These are phyloP conservation scores for Seminavis robusta DNA, from an alignment of 108 stramenopile genomes.

Conservation along the genomic window DNA sequence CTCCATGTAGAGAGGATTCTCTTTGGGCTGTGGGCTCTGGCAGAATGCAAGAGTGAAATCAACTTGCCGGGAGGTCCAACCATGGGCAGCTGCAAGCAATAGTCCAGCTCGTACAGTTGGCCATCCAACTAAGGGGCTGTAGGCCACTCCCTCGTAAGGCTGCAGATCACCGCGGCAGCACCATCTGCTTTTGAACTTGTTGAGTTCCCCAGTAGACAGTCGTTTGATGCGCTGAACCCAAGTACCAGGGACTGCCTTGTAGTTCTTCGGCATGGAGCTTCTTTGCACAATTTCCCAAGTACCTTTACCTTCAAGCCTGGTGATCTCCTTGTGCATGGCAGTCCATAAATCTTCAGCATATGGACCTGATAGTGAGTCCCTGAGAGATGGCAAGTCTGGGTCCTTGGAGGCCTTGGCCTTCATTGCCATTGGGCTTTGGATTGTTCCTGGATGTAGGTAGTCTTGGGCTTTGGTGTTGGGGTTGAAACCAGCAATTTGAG, in stretches of 20 bases:
- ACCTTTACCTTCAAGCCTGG: conserved; percentile 10
- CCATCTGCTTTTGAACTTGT: conserved; percentile 44
- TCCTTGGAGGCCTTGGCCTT: too few species aligned
- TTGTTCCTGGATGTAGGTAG: too few species aligned
- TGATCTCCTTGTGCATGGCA: conserved; percentile 23
- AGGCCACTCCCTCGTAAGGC: conserved; percentile 26
- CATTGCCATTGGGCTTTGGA: too few species aligned
- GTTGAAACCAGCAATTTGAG: too few species aligned
- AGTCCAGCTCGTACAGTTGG: conserved; percentile 26
- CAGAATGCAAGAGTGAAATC: conserved; percentile 26
- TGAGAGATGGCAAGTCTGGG: too few species aligned
- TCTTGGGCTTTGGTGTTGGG: too few species aligned
- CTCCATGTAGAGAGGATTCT: conserved; percentile 14
- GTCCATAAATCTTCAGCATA: conserved; percentile 22
- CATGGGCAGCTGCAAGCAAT: conserved; percentile 6
- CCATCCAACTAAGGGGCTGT: conserved; percentile 47
- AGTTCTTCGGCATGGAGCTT: too few species aligned
- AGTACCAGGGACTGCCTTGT: conserved; percentile 19
- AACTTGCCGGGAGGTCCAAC: neutral
- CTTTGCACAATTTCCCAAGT: conserved; percentile 18
- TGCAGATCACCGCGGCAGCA: conserved; percentile 50
- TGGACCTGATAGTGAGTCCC: too few species aligned
- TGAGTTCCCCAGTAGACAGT: conserved; percentile 32
- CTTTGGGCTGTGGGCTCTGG: conserved; percentile 16
- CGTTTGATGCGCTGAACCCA: conserved; percentile 50